Conservation (phyloP, 129 eudicot genomes). For the Saussurea involucrata region DNA sequence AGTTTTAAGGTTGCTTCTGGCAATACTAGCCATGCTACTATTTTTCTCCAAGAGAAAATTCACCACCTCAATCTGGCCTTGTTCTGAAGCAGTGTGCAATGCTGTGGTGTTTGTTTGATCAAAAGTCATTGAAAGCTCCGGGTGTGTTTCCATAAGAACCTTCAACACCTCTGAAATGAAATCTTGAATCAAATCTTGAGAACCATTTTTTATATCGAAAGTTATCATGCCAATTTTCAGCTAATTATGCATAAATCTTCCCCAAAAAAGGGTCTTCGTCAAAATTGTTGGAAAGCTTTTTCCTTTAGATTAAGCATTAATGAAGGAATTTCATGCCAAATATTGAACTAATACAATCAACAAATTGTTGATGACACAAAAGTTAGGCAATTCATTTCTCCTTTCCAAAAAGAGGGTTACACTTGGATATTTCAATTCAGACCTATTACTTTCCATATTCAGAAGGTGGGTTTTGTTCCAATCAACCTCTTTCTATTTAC, state of each 20-base stretch:
- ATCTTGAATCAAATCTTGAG: background rate
- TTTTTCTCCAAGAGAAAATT: conserved; percentile 59
- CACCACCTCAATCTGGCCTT: conserved; percentile 75
- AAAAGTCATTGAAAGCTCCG: conserved; percentile 58
- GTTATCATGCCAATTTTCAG: no score
- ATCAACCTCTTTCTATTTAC: conserved; percentile 2
- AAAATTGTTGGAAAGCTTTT: conserved; percentile 4
- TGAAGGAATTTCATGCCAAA: conserved; percentile 4
- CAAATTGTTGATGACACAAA: background rate
- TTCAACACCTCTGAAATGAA: conserved; percentile 58
- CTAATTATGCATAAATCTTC: no score
- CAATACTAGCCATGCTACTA: conserved; percentile 50
- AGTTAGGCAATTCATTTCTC: background rate
- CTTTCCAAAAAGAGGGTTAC: conserved; percentile 8
- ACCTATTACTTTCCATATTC: conserved; percentile 9
- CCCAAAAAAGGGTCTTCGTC: background rate
- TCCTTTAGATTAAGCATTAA: conserved; percentile 2
- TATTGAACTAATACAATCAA: background rate
- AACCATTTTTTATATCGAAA: background rate
- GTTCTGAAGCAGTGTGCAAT: conserved; percentile 66
- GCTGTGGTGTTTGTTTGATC: conserved; percentile 71
- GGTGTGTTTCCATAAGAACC: conserved; percentile 56
- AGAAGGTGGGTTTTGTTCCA: background rate
- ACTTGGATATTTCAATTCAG: background rate
- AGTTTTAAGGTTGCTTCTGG: conserved; percentile 62